Conservation (phyloP, 306 rosid species). For the Lathyrus tuberosus region DNA sequence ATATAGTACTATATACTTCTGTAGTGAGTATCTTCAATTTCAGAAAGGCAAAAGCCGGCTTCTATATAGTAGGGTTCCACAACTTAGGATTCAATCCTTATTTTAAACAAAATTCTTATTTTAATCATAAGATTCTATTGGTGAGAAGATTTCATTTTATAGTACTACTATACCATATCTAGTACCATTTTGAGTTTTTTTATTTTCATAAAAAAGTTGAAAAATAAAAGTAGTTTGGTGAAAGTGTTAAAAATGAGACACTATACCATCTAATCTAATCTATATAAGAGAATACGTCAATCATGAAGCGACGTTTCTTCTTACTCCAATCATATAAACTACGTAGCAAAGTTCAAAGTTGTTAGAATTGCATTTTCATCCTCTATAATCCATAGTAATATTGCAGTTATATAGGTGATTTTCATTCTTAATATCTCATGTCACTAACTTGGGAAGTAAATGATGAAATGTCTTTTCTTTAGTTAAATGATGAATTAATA, state of each 20-base stretch:
- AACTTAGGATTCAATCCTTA: slow-evolving; percentile 38
- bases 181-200: slow-evolving; percentile 14
- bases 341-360: slow-evolving; percentile 48
- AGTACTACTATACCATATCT: neutral
- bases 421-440: slow-evolving; percentile 39
- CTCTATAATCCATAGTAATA: slow-evolving; percentile 38
- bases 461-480: slow-evolving; percentile 29
- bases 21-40: slow-evolving; percentile 47
- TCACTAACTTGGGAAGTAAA: slow-evolving; percentile 13
- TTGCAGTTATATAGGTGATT: slow-evolving; percentile 31
- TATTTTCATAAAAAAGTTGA: neutral
- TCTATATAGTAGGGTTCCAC: slow-evolving; percentile 49
- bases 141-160: slow-evolving; percentile 37
- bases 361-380: slow-evolving; percentile 40
- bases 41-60: slow-evolving; percentile 62
- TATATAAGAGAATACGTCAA: slow-evolving; percentile 40
- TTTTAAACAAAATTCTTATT: slow-evolving; percentile 23
- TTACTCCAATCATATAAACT: slow-evolving; percentile 43
- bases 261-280: slow-evolving; percentile 31
- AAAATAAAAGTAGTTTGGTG: slow-evolving; percentile 50
- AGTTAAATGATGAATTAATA: slow-evolving; percentile 17
- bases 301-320: slow-evolving; percentile 53
- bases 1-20: slow-evolving; percentile 45
- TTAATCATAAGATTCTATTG: slow-evolving; percentile 41
- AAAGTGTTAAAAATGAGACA: slow-evolving; percentile 39